These are phyloP conservation scores for Aspergillus pseudonomiae DNA, from an alignment of 2,329 filamentous ascomycete genomes.

Conservation along the genomic window DNA sequence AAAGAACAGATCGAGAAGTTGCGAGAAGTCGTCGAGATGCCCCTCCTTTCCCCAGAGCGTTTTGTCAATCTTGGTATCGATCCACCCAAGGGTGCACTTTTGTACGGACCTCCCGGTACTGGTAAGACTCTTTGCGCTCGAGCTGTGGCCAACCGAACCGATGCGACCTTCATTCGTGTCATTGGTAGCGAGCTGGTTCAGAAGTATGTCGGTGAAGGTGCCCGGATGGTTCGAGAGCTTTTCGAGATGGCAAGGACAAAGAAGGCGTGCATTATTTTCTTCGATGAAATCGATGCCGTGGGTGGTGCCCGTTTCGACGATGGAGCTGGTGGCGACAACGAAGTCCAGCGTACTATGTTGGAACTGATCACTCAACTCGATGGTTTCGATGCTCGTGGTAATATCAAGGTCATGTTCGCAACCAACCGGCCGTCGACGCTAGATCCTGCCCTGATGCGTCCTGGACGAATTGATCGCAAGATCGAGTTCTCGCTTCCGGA, in stretches of 20 bases:
- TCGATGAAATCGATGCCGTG: slow-evolving; percentile 96
- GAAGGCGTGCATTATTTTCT: slow-evolving; percentile 99
- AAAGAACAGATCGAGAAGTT: slow-evolving; percentile 99
- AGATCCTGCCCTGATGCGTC: slow-evolving; percentile 95
- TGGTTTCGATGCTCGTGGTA: slow-evolving; percentile 92
- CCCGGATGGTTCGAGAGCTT: slow-evolving; percentile 95
- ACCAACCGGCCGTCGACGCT: slow-evolving; percentile 95
- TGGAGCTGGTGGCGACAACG: slow-evolving; percentile 93
- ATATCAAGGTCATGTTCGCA: slow-evolving; percentile 99
- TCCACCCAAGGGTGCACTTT: slow-evolving; percentile 92
- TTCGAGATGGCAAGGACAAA: slow-evolving; percentile 99
- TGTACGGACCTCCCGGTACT: slow-evolving; percentile 97
- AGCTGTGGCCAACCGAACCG: slow-evolving; percentile 96
- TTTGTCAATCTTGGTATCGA: slow-evolving; percentile 99
- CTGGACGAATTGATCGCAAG: slow-evolving; percentile 96
- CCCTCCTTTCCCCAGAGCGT: slow-evolving; percentile 89
- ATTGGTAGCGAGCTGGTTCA: slow-evolving; percentile 98
- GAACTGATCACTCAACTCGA: slow-evolving; percentile 96
- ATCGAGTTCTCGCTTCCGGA: slow-evolving; percentile 98
- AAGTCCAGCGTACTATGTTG: slow-evolving; percentile 97
- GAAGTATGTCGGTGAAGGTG: slow-evolving; percentile 98
- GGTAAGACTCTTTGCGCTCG: slow-evolving; percentile 97
- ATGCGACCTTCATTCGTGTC: slow-evolving; percentile 97
- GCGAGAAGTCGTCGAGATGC: slow-evolving; percentile 98
- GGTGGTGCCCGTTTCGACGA: slow-evolving; percentile 96